Evolutionary conservation across 2,329 filamentous ascomycete species (phyloP).

Genomic region (Hypoxylon sp.): DNA sequence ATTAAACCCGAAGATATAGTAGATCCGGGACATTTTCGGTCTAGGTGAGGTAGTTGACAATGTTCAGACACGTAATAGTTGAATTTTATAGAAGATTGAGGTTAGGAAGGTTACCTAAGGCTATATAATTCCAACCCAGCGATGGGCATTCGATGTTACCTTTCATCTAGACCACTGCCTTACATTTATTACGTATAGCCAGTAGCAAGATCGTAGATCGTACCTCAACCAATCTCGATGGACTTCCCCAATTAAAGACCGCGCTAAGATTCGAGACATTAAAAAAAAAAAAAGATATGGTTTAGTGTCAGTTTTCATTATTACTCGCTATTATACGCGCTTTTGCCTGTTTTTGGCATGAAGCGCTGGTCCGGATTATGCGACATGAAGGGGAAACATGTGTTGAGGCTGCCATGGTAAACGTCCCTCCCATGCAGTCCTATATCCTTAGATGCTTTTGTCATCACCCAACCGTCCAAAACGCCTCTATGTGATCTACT

Average conservation of each 20-base stretch:
- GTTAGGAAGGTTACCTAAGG: too few species aligned
- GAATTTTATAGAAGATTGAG: too few species aligned
- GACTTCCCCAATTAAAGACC: not conserved
- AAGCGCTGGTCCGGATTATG: slow-evolving; percentile 38
- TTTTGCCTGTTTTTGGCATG: slow-evolving; percentile 28
- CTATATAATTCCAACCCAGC: not conserved
- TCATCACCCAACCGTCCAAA: slow-evolving; percentile 49
- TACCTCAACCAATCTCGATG: not conserved
- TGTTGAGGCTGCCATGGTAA: slow-evolving; percentile 38
- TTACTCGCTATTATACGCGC: slow-evolving; percentile 39
- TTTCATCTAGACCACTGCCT: not conserved
- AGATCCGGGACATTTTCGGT: not conserved
- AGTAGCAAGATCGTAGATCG: not conserved
- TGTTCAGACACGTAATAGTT: not conserved
- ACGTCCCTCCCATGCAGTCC: slow-evolving; percentile 38
- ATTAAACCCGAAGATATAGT: not conserved
- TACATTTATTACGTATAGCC: not conserved
- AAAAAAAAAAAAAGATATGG: not conserved
- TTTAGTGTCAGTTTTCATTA: slow-evolving; percentile 30
- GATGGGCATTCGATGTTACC: not conserved
- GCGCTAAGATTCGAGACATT: not conserved
- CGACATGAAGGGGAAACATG: slow-evolving; percentile 37
- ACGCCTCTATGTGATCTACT: slow-evolving; percentile 48
- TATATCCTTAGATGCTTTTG: slow-evolving; percentile 47
- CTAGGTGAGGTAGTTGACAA: not conserved